Percentiles rank a stretch among this genome's conserved stretches.
These are phyloP conservation scores for Dioscorea cayenensis DNA, from an alignment of 116 monocot species.

Conservation along the genomic window DNA sequence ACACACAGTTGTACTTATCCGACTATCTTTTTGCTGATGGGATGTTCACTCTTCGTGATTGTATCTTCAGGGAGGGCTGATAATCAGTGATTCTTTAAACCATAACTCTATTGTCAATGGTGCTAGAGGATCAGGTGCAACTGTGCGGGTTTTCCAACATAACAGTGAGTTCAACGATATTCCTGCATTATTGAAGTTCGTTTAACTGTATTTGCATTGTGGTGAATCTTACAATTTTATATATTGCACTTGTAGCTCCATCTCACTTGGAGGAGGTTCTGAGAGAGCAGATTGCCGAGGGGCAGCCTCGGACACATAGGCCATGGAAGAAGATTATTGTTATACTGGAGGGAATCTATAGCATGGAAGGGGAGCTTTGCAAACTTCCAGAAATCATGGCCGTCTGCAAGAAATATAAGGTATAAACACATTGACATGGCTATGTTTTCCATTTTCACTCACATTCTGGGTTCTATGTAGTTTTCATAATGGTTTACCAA, in stretches of 20 bases:
- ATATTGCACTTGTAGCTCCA: slow-evolving; percentile 43
- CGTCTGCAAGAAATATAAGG: slow-evolving; percentile 99
- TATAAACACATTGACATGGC: slow-evolving; percentile 9
- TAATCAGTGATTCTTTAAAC: slow-evolving; percentile 93
- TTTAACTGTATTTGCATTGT: neutral
- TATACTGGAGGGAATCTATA: slow-evolving; percentile 95
- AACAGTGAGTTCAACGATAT: slow-evolving; percentile 48
- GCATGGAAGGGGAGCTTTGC: slow-evolving; percentile 99
- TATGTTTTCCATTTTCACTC: neutral
- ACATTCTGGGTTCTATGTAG: neutral
- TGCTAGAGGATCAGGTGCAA: slow-evolving; percentile 85
- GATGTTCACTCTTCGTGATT: neutral
- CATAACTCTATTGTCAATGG: slow-evolving; percentile 99
- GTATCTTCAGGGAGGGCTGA: slow-evolving; percentile 65
- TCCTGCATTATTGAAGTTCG: neutral
- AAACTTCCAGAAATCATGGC: slow-evolving; percentile 89
- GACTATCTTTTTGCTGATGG: neutral
- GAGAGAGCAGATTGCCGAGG: slow-evolving; percentile 84
- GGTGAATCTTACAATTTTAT: neutral
- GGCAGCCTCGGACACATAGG: slow-evolving; percentile 81
- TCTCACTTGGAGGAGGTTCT: slow-evolving; percentile 91
- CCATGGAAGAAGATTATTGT: slow-evolving; percentile 98
- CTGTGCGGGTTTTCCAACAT: slow-evolving; percentile 87
- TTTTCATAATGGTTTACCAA: too few relatives aligned
- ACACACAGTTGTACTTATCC: neutral